Base-by-base conservation (phyloP, 371 early-diverging fungal genomes). In the Mortierella sp. region DNA sequence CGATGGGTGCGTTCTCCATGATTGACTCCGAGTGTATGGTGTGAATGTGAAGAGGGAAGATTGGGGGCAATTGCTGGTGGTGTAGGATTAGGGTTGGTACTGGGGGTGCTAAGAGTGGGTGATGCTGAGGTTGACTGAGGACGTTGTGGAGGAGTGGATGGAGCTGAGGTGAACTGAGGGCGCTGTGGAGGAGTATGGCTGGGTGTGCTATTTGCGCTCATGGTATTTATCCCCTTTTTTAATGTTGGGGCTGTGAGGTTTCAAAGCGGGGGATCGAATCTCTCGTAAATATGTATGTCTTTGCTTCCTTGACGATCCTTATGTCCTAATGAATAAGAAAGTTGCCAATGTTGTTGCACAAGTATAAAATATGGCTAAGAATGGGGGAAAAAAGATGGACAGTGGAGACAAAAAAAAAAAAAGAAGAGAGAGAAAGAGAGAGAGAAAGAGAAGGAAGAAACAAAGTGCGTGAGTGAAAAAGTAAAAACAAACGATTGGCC, bases 191-290 rank as follows among this genome's bases (percentile, higher is more conserved):
- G 72, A 21, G 76, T 75, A 36, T n/a, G 28, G 57, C 32, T 70
- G 62, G 76, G 76, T 16, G 77, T 58, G 43, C 15, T 74, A 19
- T 69, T 68, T 40, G 9, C 58, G 47, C 72, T 76, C 77, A 76
- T 76, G 58, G 52, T 67, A 24, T 24, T 41, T 48, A 48, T 36
- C 65, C 38, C 55, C 33, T 4, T 40, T 50, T 4, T 40, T 43
- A 10, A 13, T 43, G 45, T 16, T 43, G 45, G 10, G 10, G 45
- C 10, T 43, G 45, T 43, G 16, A 13, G 10, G 43, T 43, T 36
- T 36, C 43, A 43, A 43, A 28, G 28, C 28, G 28, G 43, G 3
- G 15, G 43, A 43, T 13, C 10, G 43, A 43, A 43, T 13, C 43
- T 43, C 43, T 43, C 43, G 43, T 4, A 0, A 0, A 10, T 43